Evolutionary conservation across 164 flowering plant genomes (phyloP), one percentile per base, ranked within the genome.

Genomic region (Vitis rupestris): DNA sequence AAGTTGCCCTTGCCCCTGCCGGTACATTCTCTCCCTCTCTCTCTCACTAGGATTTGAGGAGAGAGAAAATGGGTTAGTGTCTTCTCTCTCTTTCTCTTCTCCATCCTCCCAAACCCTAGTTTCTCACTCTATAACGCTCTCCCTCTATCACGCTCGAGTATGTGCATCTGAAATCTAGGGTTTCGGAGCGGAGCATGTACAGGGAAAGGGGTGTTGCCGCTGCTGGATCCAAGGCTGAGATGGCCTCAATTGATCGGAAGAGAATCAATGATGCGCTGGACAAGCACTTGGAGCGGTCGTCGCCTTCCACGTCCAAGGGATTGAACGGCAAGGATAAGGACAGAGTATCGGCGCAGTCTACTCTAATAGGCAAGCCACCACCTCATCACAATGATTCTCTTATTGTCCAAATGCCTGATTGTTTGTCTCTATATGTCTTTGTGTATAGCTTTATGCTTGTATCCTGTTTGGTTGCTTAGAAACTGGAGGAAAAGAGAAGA

Each of bases 251-350:
- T 9, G 93, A 91, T 83, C 89, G 97, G 75, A 88, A 86, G 80
- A 80, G 90, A 52, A 86, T 91, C 75, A 84, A 84, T 69, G 94
- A 89, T 50, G 90, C 83, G 17, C 77, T 88, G 29, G 93, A 88
- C 68, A 90, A 87, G 80, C 93, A 82, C 47, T 74, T 91, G 59
- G 94, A 89, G 80, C 81, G 83, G 67, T 82, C 97, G 1, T 89
- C 90, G 17, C 93, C 93, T 16, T 91, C 97, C 53, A 85, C 88
- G 10, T 88, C 94, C 13, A 59, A 76, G 50, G 66, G 63, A 10
- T 15, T 64, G 68, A 82, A 80, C 71, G 85, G 81, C 61, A 88
- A 78, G 78, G 85, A 82, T 10, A 83, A 80, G 78, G 79, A 81
- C 17, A 67, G 82, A 52, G 31, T 80, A n/a, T 65, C 81, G 53